Conservation (phyloP, 2,329 filamentous ascomycete species). For the Apiospora aurea region DNA sequence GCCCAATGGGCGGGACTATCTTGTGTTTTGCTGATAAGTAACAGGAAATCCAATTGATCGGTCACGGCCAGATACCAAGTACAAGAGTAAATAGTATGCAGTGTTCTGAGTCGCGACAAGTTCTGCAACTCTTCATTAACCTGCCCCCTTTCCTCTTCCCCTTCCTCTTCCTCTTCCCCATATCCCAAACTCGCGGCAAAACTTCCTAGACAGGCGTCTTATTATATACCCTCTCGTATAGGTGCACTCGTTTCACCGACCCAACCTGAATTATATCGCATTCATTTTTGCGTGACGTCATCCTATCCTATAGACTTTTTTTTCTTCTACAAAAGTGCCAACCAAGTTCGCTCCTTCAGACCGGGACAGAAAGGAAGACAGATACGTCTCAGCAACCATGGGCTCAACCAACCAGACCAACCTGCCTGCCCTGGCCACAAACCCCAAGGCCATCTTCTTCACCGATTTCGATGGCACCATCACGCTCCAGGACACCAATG, state of each 20-base stretch:
- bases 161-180: neutral
- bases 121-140: neutral
- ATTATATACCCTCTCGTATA: neutral
- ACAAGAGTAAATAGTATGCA: neutral
- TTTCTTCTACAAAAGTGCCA: neutral
- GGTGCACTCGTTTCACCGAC: conserved; percentile 1
- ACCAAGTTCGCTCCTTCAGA: neutral
- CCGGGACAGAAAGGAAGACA: neutral
- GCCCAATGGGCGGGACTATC: neutral
- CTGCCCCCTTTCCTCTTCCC: neutral
- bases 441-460: conserved; percentile 96
- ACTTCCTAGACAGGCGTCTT: neutral
- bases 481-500: conserved; percentile 73
- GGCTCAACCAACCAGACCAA: conserved; percentile 16
- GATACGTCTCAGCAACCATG: conserved; percentile 1
- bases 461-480: conserved; percentile 99
- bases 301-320: neutral
- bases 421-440: conserved; percentile 67
- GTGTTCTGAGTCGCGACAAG: conserved; percentile 6
- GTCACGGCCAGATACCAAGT: neutral
- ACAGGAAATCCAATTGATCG: neutral
- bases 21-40: neutral
- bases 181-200: neutral
- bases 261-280: neutral
- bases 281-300: conserved; percentile 15